phyloP scores from a whole-genome alignment of 2,329 filamentous ascomycete species.

The Arthrobotrys sphaeroides region DNA sequence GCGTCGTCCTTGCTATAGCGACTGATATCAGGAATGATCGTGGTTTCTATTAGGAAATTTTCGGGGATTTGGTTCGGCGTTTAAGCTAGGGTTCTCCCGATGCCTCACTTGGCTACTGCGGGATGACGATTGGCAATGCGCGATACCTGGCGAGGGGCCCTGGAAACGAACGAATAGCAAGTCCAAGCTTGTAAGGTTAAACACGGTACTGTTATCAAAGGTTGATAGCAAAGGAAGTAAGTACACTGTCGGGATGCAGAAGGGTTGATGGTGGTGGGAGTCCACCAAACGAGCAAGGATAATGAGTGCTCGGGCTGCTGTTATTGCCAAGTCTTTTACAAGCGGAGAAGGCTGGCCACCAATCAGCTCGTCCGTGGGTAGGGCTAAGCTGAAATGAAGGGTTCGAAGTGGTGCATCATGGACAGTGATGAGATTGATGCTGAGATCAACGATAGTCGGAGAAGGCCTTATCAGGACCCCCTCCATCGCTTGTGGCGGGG shows the following conservation, averaged over 20 bases:
- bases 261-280: not conserved
- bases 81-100: slow-evolving; percentile 2
- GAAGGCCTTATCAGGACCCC: no score
- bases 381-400: no score
- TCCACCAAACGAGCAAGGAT: not conserved
- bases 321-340: not conserved
- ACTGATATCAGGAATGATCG: not conserved
- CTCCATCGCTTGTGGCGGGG: no score
- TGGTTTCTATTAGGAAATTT: not conserved
- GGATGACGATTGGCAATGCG: not conserved
- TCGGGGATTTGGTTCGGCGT: not conserved
- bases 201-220: not conserved
- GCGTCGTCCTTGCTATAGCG: not conserved
- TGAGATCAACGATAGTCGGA: no score
- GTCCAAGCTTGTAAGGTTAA: not conserved
- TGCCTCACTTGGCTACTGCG: not conserved
- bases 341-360: no score
- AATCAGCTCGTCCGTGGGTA: no score
- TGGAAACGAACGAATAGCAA: not conserved
- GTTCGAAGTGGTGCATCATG: no score
- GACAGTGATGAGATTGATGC: no score
- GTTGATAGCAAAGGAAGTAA: not conserved
- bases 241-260: not conserved
- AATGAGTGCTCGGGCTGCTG: no score
- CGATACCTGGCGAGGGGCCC: not conserved